A percentile compares a stretch with the other conserved stretches of the same genome.
These are phyloP conservation scores for Mycena filopes DNA, from an alignment of 768 basidiomycete species.

Conservation along the genomic window DNA sequence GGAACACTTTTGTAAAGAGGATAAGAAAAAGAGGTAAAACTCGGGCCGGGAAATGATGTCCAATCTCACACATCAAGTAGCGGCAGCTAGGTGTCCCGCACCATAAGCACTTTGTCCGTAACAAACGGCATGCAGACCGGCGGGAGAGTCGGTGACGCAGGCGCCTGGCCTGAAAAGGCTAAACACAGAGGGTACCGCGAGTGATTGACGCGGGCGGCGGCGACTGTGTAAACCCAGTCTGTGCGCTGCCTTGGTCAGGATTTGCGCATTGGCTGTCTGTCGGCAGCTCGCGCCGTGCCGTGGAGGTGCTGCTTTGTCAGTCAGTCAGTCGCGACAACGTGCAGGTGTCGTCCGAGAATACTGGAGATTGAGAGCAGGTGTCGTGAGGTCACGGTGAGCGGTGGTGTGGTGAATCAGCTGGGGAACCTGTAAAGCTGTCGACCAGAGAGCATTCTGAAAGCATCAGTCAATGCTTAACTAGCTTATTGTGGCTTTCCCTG, in stretches of 20 bases:
- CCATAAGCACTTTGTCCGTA: background rate
- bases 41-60: no score
- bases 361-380: background rate
- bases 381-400: background rate
- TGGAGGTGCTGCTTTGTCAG: no score
- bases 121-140: background rate
- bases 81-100: no score
- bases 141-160: background rate
- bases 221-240: background rate
- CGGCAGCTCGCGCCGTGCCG: slow-evolving; percentile 7
- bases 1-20: no score
- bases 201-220: slow-evolving; percentile 13
- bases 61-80: no score
- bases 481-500: background rate
- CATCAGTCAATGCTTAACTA: background rate
- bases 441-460: background rate
- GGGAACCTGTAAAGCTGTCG: background rate
- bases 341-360: slow-evolving; percentile 5
- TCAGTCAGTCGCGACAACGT: no score
- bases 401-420: background rate
- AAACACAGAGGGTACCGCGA: slow-evolving; percentile 2
- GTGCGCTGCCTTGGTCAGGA: slow-evolving; percentile 10
- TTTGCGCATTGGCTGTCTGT: no score
- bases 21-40: no score
- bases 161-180: slow-evolving; percentile 18